A percentile compares a stretch with the other conserved stretches of the same genome.
These are phyloP conservation scores for Fonsecaea nubica DNA, from an alignment of 2,329 filamentous ascomycete genomes.

Conservation along the genomic window DNA sequence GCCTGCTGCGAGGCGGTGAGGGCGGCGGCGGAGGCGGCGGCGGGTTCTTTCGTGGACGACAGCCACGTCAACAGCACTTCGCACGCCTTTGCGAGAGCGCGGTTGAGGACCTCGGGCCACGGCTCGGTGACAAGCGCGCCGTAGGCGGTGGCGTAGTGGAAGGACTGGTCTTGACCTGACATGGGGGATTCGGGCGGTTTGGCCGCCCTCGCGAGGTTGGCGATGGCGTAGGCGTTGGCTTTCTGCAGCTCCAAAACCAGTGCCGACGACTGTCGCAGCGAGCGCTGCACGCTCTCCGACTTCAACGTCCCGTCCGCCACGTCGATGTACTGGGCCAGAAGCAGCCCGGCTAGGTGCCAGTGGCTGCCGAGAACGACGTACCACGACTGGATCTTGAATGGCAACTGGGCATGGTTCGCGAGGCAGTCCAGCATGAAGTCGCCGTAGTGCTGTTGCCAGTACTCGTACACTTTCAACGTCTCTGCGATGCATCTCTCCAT, in stretches of 20 bases:
- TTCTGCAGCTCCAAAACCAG: slow-evolving; percentile 15
- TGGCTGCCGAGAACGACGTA: slow-evolving; percentile 14
- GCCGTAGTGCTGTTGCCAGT: slow-evolving; percentile 9
- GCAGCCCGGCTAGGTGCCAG: slow-evolving; percentile 13
- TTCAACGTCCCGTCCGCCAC: slow-evolving; percentile 1
- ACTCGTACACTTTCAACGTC: slow-evolving; percentile 10
- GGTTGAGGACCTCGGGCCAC: slow-evolving; percentile 2
- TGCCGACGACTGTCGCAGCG: slow-evolving; percentile 12
- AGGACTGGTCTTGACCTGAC: neutral
- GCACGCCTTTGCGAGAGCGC: neutral
- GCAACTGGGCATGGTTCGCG: slow-evolving; percentile 2
- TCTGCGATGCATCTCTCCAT: slow-evolving; percentile 15
- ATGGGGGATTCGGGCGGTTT: neutral
- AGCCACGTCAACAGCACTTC: slow-evolving; percentile 16
- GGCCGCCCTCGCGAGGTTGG: slow-evolving; percentile 4
- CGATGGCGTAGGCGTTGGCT: slow-evolving; percentile 11
- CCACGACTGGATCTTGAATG: slow-evolving; percentile 19
- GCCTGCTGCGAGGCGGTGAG: neutral
- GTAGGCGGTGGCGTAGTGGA: slow-evolving; percentile 7
- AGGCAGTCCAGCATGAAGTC: slow-evolving; percentile 11
- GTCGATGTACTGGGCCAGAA: slow-evolving; percentile 11
- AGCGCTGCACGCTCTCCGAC: slow-evolving; percentile 7
- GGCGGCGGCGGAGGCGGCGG: neutral
- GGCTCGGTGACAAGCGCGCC: slow-evolving; percentile 9
- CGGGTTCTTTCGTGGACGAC: neutral